These are phyloP conservation scores for Pseudonitzschia pungens DNA, from an alignment of 108 stramenopile genomes.

Conservation along the genomic window DNA sequence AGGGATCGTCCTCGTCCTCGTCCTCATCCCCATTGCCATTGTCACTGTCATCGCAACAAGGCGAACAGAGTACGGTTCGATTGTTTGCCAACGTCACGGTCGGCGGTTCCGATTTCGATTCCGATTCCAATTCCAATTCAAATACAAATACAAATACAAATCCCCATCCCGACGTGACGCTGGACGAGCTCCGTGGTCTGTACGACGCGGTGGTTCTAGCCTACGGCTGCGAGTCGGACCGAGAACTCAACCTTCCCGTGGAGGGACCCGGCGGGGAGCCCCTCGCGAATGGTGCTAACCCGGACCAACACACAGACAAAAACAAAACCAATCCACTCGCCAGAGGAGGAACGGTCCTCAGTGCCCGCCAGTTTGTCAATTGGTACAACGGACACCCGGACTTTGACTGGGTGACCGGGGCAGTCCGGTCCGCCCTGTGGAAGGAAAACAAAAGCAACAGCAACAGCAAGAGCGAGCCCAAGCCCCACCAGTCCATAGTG, in stretches of 20 bases:
- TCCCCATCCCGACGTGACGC: slow-evolving; percentile 56
- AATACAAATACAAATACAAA: not conserved
- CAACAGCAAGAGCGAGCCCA: not conserved
- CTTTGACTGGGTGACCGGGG: slow-evolving; percentile 44
- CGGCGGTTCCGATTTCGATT: slow-evolving; percentile 41
- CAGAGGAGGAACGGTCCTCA: too few species aligned
- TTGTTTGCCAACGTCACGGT: slow-evolving; percentile 90
- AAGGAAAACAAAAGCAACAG: not conserved
- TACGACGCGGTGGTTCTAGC: slow-evolving; percentile 92
- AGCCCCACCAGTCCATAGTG: slow-evolving; percentile 50
- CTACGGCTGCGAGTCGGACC: slow-evolving; percentile 88
- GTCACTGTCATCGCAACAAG: not conserved
- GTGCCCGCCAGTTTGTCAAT: slow-evolving; percentile 91
- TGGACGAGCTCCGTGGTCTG: slow-evolving; percentile 55
- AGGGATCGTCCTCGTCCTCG: not conserved
- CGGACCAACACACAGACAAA: too few species aligned
- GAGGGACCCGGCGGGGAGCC: slow-evolving; percentile 20
- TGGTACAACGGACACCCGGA: slow-evolving; percentile 95
- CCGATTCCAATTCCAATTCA: too few species aligned
- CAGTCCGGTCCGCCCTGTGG: slow-evolving; percentile 40
- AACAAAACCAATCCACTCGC: too few species aligned
- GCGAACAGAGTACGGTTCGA: slow-evolving; percentile 12
- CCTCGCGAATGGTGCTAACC: too few species aligned
- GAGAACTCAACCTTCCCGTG: slow-evolving; percentile 52
- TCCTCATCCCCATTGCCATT: too few species aligned